Base-by-base conservation (phyloP, 164 flowering plant genomes). In the Echeveria elegans region DNA sequence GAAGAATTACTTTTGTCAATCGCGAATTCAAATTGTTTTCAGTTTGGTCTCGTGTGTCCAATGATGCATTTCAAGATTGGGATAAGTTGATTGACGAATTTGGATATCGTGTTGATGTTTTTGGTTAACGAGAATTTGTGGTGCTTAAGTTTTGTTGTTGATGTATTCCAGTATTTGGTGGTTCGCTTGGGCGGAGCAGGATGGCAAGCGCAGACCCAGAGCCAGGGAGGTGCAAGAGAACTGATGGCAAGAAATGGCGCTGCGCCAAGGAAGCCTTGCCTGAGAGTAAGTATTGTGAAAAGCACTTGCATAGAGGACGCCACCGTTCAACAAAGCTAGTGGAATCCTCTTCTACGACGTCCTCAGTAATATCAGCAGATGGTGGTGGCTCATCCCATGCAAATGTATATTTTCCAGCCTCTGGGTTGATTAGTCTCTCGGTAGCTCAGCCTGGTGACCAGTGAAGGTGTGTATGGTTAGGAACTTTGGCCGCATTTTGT, bases 141-240 rank as follows among this genome's bases (percentile, higher is more conserved):
- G 0, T 61, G 41, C 9, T n/a, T 43, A 38, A 12, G 28, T 23
- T 64, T 15, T 36, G 28, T 28, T 63, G 19, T 47, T 58, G 19
- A 26, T 40, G 45, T 11, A 40, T 40, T 40, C 9, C 1, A 53
- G 7, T 37, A 69, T 68, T 43, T 24, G 16, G 31, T 11, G 71
- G 63, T 21, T 32, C 65, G 0, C 19, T 59, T 30, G 53, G 41
- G 16, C 56, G 32, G 69, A 73, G 66, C 15, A 50, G 64, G 12
- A 72, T 40, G 66, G 73, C 64, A 32, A 76, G 80, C 28, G 50
- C 71, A 76, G 86, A 85, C 24, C 80, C 83, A 34, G 89, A 85
- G 67, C 86, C 90, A 26, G 81, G 68, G 77, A 75, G 87, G 50
- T 85, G 89, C 60, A 79, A 83, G 47, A 80, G 89, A 77, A 85